phyloP scores from a whole-genome alignment of 305 asterid genomes.

The Plantago lanceolata region DNA sequence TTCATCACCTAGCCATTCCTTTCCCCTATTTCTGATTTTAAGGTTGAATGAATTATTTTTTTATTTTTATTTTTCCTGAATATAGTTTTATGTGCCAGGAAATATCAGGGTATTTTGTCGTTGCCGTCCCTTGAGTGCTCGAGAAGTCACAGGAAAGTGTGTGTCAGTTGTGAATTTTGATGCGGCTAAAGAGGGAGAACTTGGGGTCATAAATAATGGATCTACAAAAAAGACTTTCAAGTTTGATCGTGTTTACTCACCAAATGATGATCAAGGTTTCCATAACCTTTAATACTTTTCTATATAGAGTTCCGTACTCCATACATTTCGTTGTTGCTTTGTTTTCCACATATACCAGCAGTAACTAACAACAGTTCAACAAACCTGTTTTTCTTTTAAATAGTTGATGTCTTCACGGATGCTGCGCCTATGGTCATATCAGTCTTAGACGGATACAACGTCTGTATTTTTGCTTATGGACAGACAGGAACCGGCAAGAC shows the following conservation, averaged over 20 bases:
- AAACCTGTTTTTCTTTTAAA: constrained; percentile 17
- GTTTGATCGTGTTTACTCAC: constrained; percentile 87
- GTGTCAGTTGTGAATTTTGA: constrained; percentile 72
- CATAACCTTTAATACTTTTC: neutral
- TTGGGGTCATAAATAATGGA: constrained; percentile 54
- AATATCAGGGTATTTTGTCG: constrained; percentile 95
- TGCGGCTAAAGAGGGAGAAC: constrained; percentile 90
- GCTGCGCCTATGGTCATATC: constrained; percentile 92
- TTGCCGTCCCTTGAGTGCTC: constrained; percentile 89
- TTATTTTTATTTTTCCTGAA: constrained; percentile 22
- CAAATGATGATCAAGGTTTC: constrained; percentile 88
- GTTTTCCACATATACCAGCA: too few species aligned
- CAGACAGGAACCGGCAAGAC: constrained; percentile 99
- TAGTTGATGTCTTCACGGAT: constrained; percentile 90
- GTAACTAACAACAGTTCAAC: too few species aligned
- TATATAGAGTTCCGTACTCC: neutral
- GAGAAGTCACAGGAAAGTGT: constrained; percentile 56
- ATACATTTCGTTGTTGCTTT: too few species aligned
- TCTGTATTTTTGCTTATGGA: constrained; percentile 95
- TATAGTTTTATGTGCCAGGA: constrained; percentile 44
- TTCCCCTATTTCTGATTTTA: constrained; percentile 7
- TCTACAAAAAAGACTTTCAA: constrained; percentile 63
- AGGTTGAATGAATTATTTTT: neutral
- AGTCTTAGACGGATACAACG: constrained; percentile 95
- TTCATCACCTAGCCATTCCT: constrained; percentile 18